Evolutionary conservation across 176 grass and related monocot species (phyloP).

Genomic region (Hyparrhenia diplandra): DNA sequence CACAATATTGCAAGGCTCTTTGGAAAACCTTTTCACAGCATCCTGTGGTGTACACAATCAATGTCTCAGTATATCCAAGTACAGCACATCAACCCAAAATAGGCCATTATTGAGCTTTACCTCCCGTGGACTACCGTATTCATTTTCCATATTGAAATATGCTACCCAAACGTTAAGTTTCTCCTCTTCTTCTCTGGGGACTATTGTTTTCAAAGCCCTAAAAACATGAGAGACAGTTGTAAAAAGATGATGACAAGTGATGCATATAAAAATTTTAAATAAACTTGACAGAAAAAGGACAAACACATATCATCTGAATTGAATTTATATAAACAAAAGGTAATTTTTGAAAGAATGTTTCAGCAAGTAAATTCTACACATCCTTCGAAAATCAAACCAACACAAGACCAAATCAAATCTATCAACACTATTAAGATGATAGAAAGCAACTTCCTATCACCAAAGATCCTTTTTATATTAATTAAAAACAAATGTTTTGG

Average conservation of each 20-base stretch:
- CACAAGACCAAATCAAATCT: background rate
- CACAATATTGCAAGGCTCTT: constrained; percentile 90
- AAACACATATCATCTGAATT: background rate
- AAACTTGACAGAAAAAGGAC: background rate
- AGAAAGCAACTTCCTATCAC: background rate
- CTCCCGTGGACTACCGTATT: constrained; percentile 82
- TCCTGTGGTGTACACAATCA: constrained; percentile 55
- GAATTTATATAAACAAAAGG: background rate
- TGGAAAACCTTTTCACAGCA: constrained; percentile 87
- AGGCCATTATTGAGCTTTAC: constrained; percentile 36
- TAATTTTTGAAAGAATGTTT: background rate
- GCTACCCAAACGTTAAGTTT: constrained; percentile 97
- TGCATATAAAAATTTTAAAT: background rate
- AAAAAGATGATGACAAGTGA: constrained; percentile 20
- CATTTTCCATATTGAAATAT: constrained; percentile 96
- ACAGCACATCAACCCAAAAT: background rate
- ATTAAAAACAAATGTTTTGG: constrained; percentile 2
- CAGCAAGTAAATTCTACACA: background rate
- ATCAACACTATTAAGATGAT: background rate
- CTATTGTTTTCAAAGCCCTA: constrained; percentile 93
- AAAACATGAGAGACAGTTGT: background rate
- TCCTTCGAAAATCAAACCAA: background rate
- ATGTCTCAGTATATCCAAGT: constrained; percentile 24
- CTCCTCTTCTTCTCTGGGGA: constrained; percentile 71
- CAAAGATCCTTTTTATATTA: background rate